Percentiles rank a stretch among this genome's conserved stretches.
These are phyloP conservation scores for Amaranthus cruentus DNA, from an alignment of 148 eudicot genomes.

Conservation along the genomic window DNA sequence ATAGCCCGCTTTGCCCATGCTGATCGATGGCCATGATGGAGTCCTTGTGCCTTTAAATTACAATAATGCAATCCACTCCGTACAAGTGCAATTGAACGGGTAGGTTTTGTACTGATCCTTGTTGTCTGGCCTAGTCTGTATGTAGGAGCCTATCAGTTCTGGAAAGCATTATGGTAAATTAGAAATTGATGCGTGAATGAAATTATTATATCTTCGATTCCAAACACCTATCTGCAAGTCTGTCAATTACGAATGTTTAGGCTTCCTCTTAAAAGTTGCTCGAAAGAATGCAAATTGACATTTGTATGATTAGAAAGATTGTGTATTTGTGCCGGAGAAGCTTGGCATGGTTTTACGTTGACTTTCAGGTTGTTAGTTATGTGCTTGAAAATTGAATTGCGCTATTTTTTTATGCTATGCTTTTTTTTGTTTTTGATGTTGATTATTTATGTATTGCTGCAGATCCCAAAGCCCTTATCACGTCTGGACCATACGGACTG, in stretches of 20 bases:
- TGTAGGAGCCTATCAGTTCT: background rate
- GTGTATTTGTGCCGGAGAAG: background rate
- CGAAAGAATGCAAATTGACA: background rate
- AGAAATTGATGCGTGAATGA: background rate
- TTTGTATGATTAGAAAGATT: background rate
- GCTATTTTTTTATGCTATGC: background rate
- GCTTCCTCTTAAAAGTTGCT: background rate
- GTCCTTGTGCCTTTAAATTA: background rate
- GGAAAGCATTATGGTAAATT: background rate
- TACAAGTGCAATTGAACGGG: background rate
- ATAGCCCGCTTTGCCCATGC: no score
- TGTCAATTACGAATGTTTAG: background rate
- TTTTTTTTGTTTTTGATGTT: conserved; percentile 8
- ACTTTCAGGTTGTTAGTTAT: background rate
- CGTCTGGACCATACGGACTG: conserved; percentile 94
- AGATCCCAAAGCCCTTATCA: conserved; percentile 68
- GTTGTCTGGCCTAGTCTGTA: background rate
- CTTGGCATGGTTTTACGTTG: background rate
- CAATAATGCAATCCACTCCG: background rate
- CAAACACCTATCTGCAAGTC: background rate
- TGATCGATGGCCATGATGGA: no score
- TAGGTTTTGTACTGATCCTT: background rate
- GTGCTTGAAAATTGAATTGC: background rate
- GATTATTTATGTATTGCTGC: conserved; percentile 27
- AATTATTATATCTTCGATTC: background rate